Conservation (phyloP, 2,329 filamentous ascomycete genomes). For the Neonectria hederae region DNA sequence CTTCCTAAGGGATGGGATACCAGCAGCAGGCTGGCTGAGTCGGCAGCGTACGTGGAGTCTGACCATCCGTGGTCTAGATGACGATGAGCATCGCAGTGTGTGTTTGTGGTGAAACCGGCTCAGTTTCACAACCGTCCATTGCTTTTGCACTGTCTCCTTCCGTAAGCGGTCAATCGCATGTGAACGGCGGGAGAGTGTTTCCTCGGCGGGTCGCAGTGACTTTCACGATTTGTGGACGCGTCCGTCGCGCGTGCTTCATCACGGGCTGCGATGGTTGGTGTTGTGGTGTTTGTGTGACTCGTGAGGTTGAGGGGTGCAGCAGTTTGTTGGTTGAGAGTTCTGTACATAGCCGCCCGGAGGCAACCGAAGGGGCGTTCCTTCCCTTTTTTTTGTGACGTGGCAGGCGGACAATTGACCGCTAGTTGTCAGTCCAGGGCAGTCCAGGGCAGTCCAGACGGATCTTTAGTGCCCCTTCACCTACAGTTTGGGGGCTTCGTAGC, state of each 20-base stretch:
- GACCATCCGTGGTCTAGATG: not conserved
- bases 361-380: constrained; percentile 31
- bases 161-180: not conserved
- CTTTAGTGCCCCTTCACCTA: not conserved
- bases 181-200: not conserved
- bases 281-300: not conserved
- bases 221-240: not conserved
- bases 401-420: constrained; percentile 23
- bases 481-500: constrained; percentile 11
- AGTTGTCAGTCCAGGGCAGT: constrained; percentile 11
- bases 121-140: constrained; percentile 34
- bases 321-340: constrained; percentile 36
- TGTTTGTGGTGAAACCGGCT: constrained; percentile 37
- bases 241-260: not conserved
- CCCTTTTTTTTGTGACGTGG: constrained; percentile 27
- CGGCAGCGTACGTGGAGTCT: not conserved
- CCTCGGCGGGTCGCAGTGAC: not conserved
- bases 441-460: not conserved
- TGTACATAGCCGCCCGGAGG: constrained; percentile 33
- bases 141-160: constrained; percentile 11
- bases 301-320: constrained; percentile 7
- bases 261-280: constrained; percentile 16
- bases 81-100: not conserved
- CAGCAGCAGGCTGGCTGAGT: constrained; percentile 2
- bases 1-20: not conserved